Evolutionary conservation across 176 grass and related monocot species (phyloP).

Genomic region (Ananas comosus): DNA sequence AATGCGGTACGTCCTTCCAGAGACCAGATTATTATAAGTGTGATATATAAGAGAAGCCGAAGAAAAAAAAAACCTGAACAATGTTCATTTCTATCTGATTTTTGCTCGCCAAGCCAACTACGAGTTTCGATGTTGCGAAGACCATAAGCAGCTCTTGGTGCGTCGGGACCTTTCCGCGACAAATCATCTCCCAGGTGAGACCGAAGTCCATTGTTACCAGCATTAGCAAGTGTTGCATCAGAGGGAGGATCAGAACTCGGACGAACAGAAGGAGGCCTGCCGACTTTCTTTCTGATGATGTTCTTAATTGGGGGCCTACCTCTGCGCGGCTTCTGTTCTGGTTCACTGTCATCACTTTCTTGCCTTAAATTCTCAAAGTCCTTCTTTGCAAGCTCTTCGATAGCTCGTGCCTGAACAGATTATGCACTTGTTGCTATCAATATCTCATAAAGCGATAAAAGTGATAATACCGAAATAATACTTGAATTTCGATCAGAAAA

Average conservation of each 20-base stretch:
- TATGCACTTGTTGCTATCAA: conserved; percentile 9
- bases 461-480: not conserved
- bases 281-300: conserved; percentile 42
- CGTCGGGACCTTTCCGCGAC: conserved; percentile 27
- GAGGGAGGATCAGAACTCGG: conserved; percentile 35
- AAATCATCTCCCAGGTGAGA: conserved; percentile 35
- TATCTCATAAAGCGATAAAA: conserved; percentile 6
- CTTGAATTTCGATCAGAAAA: not conserved
- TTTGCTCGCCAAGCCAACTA: conserved; percentile 39
- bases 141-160: conserved; percentile 45
- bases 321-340: conserved; percentile 56
- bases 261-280: conserved; percentile 45
- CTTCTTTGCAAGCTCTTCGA: conserved; percentile 97
- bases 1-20: too few relatives aligned
- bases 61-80: conserved; percentile 50
- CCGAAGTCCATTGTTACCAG: conserved; percentile 34
- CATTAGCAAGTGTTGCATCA: conserved; percentile 37
- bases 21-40: not conserved
- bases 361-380: conserved; percentile 91
- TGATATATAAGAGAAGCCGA: not conserved
- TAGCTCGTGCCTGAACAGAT: conserved; percentile 56
- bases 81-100: conserved; percentile 49
- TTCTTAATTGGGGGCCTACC: conserved; percentile 75
- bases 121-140: conserved; percentile 34
- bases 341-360: conserved; percentile 84